phyloP scores from a whole-genome alignment of 2,329 filamentous ascomycete genomes.

The Cryphonectria radicalis region DNA sequence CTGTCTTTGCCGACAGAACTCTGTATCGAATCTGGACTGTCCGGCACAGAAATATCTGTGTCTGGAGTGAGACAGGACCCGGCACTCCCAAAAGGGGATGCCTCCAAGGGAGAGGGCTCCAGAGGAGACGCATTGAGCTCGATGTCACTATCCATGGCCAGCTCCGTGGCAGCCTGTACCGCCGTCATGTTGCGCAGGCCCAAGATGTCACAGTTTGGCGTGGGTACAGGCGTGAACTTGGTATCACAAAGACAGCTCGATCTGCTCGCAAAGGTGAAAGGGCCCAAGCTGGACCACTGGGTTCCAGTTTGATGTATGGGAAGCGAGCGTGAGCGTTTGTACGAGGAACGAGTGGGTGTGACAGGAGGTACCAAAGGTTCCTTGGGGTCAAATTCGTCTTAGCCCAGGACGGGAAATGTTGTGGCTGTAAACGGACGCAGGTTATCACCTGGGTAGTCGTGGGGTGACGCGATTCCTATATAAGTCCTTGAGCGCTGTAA shows the following conservation, averaged over 20 bases:
- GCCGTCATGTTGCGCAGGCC: conserved; percentile 30
- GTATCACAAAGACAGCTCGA: not conserved
- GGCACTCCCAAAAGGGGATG: conserved; percentile 42
- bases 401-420: not conserved
- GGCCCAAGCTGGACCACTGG: not conserved
- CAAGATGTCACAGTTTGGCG: too few species aligned
- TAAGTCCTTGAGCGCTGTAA: conserved; percentile 30
- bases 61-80: conserved; percentile 51
- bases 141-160: conserved; percentile 39
- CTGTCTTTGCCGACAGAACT: conserved; percentile 43
- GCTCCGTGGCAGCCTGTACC: conserved; percentile 35
- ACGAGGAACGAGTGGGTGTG: conserved; percentile 11
- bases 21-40: conserved; percentile 47
- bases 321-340: not conserved
- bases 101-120: conserved; percentile 30
- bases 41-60: conserved; percentile 53
- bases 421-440: not conserved
- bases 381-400: not conserved
- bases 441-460: conserved; percentile 23
- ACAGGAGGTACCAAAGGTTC: not conserved
- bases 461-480: conserved; percentile 28
- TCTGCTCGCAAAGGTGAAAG: not conserved
- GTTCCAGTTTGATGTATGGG: not conserved
- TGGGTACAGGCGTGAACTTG: not conserved
- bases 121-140: conserved; percentile 43